phyloP scores from a whole-genome alignment of 108 stramenopile genomes.

The Craspedostauros australis region DNA sequence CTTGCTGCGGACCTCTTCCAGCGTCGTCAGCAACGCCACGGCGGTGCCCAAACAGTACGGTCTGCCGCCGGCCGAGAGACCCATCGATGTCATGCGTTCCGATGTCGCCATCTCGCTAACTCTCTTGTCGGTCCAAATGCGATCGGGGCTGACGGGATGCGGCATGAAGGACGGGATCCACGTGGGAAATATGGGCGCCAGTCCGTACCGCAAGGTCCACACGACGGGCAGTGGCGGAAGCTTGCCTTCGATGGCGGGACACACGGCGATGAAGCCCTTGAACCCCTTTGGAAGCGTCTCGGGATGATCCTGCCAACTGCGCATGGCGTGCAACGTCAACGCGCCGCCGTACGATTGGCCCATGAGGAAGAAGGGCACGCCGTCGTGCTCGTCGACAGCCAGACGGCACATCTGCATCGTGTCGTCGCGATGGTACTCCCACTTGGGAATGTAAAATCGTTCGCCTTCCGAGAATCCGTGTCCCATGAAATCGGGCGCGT shows the following conservation, averaged over 20 bases:
- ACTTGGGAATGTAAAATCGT: conserved; percentile 34
- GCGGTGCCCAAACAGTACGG: conserved; percentile 51
- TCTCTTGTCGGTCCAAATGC: conserved; percentile 35
- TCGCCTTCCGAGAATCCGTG: conserved; percentile 51
- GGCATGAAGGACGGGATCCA: conserved; percentile 59
- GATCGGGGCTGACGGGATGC: conserved; percentile 39
- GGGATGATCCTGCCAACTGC: conserved; percentile 32
- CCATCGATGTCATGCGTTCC: conserved; percentile 12
- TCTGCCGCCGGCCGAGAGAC: conserved; percentile 18
- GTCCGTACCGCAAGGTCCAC: conserved; percentile 31
- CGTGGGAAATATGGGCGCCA: conserved; percentile 35
- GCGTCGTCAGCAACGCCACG: conserved; percentile 21
- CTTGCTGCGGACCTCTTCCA: conserved; percentile 28
- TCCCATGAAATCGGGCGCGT: conserved; percentile 30
- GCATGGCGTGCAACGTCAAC: conserved; percentile 27
- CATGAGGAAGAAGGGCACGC: conserved; percentile 29
- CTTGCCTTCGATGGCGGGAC: conserved; percentile 47
- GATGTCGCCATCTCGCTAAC: conserved; percentile 9
- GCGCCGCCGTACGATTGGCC: conserved; percentile 49
- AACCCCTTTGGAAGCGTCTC: conserved; percentile 20
- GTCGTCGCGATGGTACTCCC: conserved; percentile 32
- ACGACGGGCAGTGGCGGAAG: conserved; percentile 38
- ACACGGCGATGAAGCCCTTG: conserved; percentile 22
- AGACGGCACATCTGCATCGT: conserved; percentile 24
- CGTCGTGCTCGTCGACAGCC: conserved; percentile 14